Evolutionary conservation across 495 filamentous ascomycete species (phyloP).

Genomic region (Opeltia flavorubescens): DNA sequence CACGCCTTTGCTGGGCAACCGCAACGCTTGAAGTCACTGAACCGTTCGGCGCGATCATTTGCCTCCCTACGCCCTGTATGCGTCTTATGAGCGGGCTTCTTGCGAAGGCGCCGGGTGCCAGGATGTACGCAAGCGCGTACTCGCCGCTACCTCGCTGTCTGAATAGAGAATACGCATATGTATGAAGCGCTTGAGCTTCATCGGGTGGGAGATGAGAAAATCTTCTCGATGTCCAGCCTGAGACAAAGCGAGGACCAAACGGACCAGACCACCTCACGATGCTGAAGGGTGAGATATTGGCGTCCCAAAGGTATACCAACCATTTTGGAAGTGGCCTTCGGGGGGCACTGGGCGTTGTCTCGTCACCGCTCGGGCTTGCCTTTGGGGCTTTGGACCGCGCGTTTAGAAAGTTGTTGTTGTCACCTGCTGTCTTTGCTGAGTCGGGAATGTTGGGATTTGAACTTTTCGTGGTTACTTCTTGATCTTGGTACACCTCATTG

Average conservation of each 20-base stretch:
- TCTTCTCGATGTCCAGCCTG: slow-evolving; percentile 84
- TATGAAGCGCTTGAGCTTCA: slow-evolving; percentile 74
- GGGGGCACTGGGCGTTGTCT: slow-evolving; percentile 27
- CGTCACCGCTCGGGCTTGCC: slow-evolving; percentile 14
- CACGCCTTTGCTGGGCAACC: slow-evolving; percentile 26
- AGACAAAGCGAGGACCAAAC: slow-evolving; percentile 78
- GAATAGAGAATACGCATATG: slow-evolving; percentile 92
- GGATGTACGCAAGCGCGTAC: slow-evolving; percentile 82
- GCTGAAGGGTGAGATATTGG: slow-evolving; percentile 90
- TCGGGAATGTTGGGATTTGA: slow-evolving; percentile 15
- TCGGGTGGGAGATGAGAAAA: slow-evolving; percentile 76
- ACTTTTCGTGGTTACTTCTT: slow-evolving; percentile 37
- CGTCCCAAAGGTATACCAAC: slow-evolving; percentile 89
- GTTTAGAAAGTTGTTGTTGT: slow-evolving; percentile 45
- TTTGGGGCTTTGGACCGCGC: slow-evolving; percentile 28
- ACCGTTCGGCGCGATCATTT: slow-evolving; percentile 28
- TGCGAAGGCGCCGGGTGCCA: slow-evolving; percentile 87
- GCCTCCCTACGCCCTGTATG: slow-evolving; percentile 74
- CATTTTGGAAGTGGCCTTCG: slow-evolving; percentile 61
- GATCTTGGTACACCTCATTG: slow-evolving; percentile 65
- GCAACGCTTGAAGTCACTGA: slow-evolving; percentile 13
- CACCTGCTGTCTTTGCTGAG: slow-evolving; percentile 26
- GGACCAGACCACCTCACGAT: slow-evolving; percentile 84
- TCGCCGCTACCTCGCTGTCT: slow-evolving; percentile 83
- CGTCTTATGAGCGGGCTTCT: slow-evolving; percentile 74